Conservation (phyloP, 805 yeast genomes). For the Cyberlindnera meyerae region DNA sequence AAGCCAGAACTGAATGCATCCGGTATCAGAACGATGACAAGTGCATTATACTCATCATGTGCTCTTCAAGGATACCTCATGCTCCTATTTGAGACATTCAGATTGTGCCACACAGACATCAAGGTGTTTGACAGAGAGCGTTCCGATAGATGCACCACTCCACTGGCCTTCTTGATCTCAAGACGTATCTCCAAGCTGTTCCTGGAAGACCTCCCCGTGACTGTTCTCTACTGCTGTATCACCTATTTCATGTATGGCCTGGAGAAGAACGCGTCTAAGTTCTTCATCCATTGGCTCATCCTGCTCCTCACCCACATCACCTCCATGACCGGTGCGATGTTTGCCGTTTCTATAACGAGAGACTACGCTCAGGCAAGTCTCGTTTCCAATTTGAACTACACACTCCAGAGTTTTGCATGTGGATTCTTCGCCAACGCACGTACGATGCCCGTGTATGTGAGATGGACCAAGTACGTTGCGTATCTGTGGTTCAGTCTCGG, state of each 20-base stretch:
- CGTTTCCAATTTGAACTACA: slow-evolving; percentile 23
- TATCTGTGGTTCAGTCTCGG: slow-evolving; percentile 80
- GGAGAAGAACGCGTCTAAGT: slow-evolving; percentile 39
- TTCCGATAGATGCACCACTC: slow-evolving; percentile 61
- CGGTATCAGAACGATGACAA: slow-evolving; percentile 58
- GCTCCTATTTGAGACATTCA: slow-evolving; percentile 52
- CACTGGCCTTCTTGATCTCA: slow-evolving; percentile 62
- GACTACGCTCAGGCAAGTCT: slow-evolving; percentile 23
- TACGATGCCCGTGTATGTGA: slow-evolving; percentile 76
- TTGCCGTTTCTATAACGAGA: slow-evolving; percentile 24
- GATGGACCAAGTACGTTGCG: slow-evolving; percentile 78
- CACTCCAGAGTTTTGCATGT: slow-evolving; percentile 68
- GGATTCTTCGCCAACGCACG: slow-evolving; percentile 75
- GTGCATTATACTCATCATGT: slow-evolving; percentile 47
- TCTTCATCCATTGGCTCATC: slow-evolving; percentile 59
- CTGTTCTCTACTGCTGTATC: slow-evolving; percentile 53
- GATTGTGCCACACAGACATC: slow-evolving; percentile 52
- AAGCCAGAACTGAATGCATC: slow-evolving; percentile 52
- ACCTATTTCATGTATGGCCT: slow-evolving; percentile 80
- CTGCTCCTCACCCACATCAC: slow-evolving; percentile 52
- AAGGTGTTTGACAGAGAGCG: slow-evolving; percentile 65
- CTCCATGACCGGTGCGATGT: slow-evolving; percentile 53
- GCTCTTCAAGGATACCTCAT: slow-evolving; percentile 55
- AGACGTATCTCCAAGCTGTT: slow-evolving; percentile 63
- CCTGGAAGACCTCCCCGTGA: slow-evolving; percentile 64